These are phyloP conservation scores for Cucurbita pepo DNA, from an alignment of 306 rosid species.

Conservation along the genomic window DNA sequence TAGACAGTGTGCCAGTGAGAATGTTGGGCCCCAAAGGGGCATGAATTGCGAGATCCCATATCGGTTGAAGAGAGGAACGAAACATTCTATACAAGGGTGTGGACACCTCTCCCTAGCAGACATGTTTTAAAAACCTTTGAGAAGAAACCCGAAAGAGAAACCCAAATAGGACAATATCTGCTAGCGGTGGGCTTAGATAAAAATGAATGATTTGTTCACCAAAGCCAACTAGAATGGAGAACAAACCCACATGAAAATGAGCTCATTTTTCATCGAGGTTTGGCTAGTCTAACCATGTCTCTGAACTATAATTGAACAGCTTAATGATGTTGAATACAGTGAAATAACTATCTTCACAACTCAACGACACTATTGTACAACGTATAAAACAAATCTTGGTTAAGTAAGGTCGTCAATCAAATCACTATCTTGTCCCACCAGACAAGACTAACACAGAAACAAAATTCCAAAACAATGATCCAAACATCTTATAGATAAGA, in stretches of 20 bases:
- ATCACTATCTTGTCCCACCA: background rate
- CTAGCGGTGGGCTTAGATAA: no score
- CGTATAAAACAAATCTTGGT: background rate
- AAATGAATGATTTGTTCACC: background rate
- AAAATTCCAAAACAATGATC: background rate
- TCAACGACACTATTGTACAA: background rate
- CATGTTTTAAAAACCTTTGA: no score
- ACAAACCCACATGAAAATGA: background rate
- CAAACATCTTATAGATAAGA: background rate
- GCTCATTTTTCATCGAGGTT: background rate
- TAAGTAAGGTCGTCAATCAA: background rate
- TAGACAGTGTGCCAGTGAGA: no score
- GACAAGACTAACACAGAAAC: background rate
- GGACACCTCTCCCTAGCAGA: no score
- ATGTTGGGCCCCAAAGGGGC: no score
- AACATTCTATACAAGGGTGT: no score
- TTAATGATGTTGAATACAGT: background rate
- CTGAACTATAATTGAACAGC: background rate
- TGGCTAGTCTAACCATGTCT: background rate
- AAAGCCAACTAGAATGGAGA: background rate
- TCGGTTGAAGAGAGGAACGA: no score
- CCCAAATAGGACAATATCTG: no score
- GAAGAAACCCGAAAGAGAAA: no score
- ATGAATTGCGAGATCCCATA: no score
- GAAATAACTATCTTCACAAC: background rate